Percentiles rank a stretch among this genome's conserved stretches.
phyloP scores from a whole-genome alignment of 352 stramenopile species.

The Globisporangium camurandrum region DNA sequence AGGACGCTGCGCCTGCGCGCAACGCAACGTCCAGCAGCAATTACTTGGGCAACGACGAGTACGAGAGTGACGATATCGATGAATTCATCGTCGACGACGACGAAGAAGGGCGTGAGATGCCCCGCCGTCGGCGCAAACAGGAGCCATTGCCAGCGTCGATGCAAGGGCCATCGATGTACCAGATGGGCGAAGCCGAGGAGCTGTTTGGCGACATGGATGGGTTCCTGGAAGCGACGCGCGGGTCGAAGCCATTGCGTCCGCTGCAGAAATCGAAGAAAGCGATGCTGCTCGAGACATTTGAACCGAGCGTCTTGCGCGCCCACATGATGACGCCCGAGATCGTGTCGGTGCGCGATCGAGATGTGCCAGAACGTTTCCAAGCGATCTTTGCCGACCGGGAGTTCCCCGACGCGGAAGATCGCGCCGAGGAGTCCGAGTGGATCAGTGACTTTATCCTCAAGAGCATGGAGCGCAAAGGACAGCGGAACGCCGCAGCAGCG shows the following conservation, averaged over 20 bases:
- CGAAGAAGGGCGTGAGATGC: constrained; percentile 75
- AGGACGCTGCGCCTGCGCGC: constrained; percentile 54
- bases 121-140: constrained; percentile 69
- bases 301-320: constrained; percentile 80
- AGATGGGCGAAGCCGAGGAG: constrained; percentile 87
- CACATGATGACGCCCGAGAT: constrained; percentile 88
- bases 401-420: constrained; percentile 80
- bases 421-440: constrained; percentile 83
- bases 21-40: no score
- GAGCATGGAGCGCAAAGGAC: constrained; percentile 54
- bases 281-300: constrained; percentile 82
- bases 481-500: constrained; percentile 36
- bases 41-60: constrained; percentile 82
- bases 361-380: constrained; percentile 77
- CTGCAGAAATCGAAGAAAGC: constrained; percentile 69
- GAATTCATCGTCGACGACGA: constrained; percentile 89
- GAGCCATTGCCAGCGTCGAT: constrained; percentile 63
- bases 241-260: constrained; percentile 11
- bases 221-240: constrained; percentile 79
- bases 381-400: constrained; percentile 57
- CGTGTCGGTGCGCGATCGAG: constrained; percentile 67
- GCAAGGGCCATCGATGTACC: constrained; percentile 84
- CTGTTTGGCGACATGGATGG: constrained; percentile 86
- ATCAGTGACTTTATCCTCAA: constrained; percentile 84
- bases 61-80: constrained; percentile 86